A percentile compares a stretch with the other conserved stretches of the same genome.
Conservation (phyloP, 2,329 filamentous ascomycete genomes). For the Magnaporthiopsis rhizophila region DNA sequence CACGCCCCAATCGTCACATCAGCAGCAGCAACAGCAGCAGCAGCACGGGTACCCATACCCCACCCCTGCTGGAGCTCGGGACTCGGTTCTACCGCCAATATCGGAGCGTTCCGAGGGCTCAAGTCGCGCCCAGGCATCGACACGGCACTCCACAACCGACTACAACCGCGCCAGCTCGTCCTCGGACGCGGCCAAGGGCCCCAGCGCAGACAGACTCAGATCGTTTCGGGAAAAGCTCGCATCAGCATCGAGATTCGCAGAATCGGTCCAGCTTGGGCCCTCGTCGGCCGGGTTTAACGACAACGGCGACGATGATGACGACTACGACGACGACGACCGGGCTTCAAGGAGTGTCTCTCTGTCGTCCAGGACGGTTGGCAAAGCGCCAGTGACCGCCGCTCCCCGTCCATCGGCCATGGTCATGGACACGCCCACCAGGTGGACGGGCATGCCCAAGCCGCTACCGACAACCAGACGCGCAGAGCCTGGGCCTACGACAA, state of each 20-base stretch:
- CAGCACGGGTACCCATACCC: neutral
- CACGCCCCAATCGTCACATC: constrained; percentile 3
- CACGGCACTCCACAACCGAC: neutral
- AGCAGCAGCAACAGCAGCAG: neutral
- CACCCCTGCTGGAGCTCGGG: neutral
- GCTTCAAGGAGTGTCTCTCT: neutral
- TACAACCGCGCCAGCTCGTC: no score
- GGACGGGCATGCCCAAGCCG: neutral
- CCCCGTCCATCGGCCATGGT: neutral
- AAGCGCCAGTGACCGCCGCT: constrained; percentile 16
- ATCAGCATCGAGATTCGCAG: constrained; percentile 14
- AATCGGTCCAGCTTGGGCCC: constrained; percentile 17
- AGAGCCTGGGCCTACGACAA: constrained; percentile 12
- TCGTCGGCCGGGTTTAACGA: constrained; percentile 17
- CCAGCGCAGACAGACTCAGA: constrained; percentile 4
- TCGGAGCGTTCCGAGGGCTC: constrained; percentile 6
- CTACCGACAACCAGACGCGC: neutral
- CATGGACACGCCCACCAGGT: constrained; percentile 10
- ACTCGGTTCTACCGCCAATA: constrained; percentile 5
- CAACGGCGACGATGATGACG: constrained; percentile 10
- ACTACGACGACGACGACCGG: constrained; percentile 11
- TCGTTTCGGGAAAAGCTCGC: constrained; percentile 13
- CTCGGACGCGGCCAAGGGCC: neutral
- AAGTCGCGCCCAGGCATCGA: neutral
- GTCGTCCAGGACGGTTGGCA: constrained; percentile 25